phyloP scores from a whole-genome alignment of 176 grass and related monocot species.

The Avena eriantha region DNA sequence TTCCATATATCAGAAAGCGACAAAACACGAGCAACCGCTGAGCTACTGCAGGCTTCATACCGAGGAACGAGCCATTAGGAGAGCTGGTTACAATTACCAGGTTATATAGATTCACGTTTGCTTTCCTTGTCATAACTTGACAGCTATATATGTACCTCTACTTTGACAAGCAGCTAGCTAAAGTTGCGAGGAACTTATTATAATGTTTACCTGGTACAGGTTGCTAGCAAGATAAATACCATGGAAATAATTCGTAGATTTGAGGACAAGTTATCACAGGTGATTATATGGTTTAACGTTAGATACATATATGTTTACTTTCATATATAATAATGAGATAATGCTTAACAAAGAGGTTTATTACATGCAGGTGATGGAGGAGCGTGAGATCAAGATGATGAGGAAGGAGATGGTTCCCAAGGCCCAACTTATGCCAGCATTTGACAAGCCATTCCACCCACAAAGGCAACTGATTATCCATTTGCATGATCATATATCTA shows the following conservation, averaged over 20 bases:
- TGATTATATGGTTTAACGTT: slow-evolving; percentile 4
- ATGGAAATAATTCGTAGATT: slow-evolving; percentile 84
- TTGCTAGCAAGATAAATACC: slow-evolving; percentile 89
- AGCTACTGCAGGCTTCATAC: slow-evolving; percentile 77
- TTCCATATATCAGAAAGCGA: slow-evolving; percentile 38
- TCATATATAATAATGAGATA: not conserved
- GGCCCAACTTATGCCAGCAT: slow-evolving; percentile 93
- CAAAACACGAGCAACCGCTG: slow-evolving; percentile 53
- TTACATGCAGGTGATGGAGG: slow-evolving; percentile 70
- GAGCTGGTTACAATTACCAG: slow-evolving; percentile 81
- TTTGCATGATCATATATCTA: slow-evolving; percentile 27
- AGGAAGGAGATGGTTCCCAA: slow-evolving; percentile 98
- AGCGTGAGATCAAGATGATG: slow-evolving; percentile 92
- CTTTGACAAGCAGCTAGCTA: not conserved
- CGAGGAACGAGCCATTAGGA: slow-evolving; percentile 71
- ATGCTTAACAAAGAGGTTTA: not conserved
- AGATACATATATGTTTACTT: not conserved
- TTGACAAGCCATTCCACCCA: slow-evolving; percentile 89
- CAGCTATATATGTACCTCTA: not conserved
- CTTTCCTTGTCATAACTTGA: not conserved
- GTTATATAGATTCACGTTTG: slow-evolving; percentile 31
- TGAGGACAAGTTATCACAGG: slow-evolving; percentile 80
- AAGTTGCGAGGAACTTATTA: slow-evolving; percentile 1
- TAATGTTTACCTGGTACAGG: slow-evolving; percentile 32
- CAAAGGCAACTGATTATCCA: slow-evolving; percentile 62